Evolutionary conservation across 2,329 filamentous ascomycete genomes (phyloP).

Genomic region (Arthrobotrys conoides): DNA sequence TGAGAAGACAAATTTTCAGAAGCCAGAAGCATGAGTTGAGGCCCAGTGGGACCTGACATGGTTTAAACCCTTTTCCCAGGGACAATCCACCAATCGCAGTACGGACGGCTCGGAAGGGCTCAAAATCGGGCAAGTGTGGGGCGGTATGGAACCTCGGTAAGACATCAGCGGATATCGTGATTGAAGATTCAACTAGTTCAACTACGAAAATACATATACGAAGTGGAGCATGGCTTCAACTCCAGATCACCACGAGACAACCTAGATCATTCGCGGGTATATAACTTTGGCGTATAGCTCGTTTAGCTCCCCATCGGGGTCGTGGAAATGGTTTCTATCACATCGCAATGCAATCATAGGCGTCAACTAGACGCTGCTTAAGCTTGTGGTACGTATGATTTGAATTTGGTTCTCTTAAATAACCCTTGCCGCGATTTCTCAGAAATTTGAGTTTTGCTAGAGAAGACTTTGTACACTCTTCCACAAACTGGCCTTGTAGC

Average conservation of each 20-base stretch:
- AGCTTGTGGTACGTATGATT: too few relatives aligned
- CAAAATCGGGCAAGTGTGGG: constrained; percentile 41
- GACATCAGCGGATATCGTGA: constrained; percentile 44
- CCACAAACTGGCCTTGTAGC: too few relatives aligned
- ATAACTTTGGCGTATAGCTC: background rate
- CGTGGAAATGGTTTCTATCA: background rate
- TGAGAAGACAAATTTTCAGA: constrained; percentile 13
- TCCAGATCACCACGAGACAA: background rate
- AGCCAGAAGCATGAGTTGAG: constrained; percentile 26
- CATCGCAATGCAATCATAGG: background rate
- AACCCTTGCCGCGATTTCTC: background rate
- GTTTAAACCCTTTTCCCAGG: constrained; percentile 29
- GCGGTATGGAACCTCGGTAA: constrained; percentile 36
- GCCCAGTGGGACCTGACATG: constrained; percentile 20
- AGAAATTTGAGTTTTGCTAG: background rate
- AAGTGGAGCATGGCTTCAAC: background rate
- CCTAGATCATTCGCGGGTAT: background rate
- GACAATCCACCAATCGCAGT: constrained; percentile 35
- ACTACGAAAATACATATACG: constrained; percentile 1
- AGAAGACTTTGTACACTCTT: too few relatives aligned
- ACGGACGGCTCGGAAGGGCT: constrained; percentile 19
- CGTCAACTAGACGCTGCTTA: too few relatives aligned
- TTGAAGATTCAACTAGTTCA: background rate
- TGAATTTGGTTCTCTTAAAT: too few relatives aligned
- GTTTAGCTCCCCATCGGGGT: background rate